Evolutionary conservation across 176 grass and related monocot species (phyloP), one percentile per base, ranked within the genome.

Genomic region (Musa schizocarpa): DNA sequence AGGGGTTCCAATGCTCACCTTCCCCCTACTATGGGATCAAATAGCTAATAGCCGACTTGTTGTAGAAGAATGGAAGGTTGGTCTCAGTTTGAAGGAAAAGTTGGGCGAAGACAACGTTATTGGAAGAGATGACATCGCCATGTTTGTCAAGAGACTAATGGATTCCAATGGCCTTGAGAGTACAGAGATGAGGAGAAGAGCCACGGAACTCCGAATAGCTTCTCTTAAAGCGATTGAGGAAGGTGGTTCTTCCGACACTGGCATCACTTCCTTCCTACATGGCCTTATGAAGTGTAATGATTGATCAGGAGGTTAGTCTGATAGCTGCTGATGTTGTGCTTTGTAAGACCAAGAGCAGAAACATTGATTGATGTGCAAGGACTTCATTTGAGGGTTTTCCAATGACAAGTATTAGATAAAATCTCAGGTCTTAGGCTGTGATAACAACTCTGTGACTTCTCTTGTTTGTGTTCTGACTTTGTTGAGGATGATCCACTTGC

Each of bases 21-120:
- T 84, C 24, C 88, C 84, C 27, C 55, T 90, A 50, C n/a, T 59
- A 3, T 75, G 81, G 71, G 78, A 90, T 78, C 84, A 90, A 65
- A 78, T 66, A 1, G 53, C 54, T 1, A 51, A 81, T 63, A 79
- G 75, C 72, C 62, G 84, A 2, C 54, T 84, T 76, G 68, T 86
- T 23, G 78, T 84, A 3, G 81, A 86, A 8, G 73, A 63, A 51
- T 86, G 81, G 84, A 86, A 86, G 27, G 71, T 86, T 16, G 88
- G 88, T 26, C 27, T 79, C 21, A 63, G 70, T 73, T 80, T 90
- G 69, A 84, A 81, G 74, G 81, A 77, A 53, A 83, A 81, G 76
- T 52, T 49, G 80, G 66, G 23, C 56, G 29, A 77, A n/a, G 75
- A 84, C 13, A 53, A 55, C 14, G 25, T 90, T 25, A 65, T 86